These are phyloP conservation scores for Phialophora tarda DNA, from an alignment of 2,329 filamentous ascomycete species.

Conservation along the genomic window DNA sequence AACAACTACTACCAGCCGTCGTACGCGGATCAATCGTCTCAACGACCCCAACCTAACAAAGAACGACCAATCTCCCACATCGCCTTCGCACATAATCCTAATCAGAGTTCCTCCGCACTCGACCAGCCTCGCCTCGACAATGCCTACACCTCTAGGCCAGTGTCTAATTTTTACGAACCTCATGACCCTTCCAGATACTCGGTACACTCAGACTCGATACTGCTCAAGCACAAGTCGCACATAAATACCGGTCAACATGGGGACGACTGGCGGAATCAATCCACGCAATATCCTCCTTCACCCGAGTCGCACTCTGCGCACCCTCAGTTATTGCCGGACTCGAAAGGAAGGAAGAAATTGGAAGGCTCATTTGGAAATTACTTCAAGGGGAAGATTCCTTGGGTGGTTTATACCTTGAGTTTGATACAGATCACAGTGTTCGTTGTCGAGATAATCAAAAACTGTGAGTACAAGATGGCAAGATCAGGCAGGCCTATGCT, in stretches of 20 bases:
- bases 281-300: constrained; percentile 55
- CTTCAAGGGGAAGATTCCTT: constrained; percentile 68
- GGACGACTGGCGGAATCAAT: constrained; percentile 42
- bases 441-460: constrained; percentile 83
- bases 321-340: constrained; percentile 34
- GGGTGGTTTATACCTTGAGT: constrained; percentile 82
- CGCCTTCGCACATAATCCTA: constrained; percentile 26
- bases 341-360: constrained; percentile 38
- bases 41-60: constrained; percentile 19
- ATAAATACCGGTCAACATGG: constrained; percentile 28
- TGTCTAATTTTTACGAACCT: constrained; percentile 24
- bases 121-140: constrained; percentile 35
- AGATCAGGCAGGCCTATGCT: constrained; percentile 5
- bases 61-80: constrained; percentile 23
- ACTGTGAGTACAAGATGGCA: constrained; percentile 62
- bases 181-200: constrained; percentile 24
- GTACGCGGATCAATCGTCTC: constrained; percentile 27
- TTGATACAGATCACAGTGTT: constrained; percentile 81
- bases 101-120: constrained; percentile 40
- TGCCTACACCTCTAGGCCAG: constrained; percentile 16
- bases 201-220: constrained; percentile 31
- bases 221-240: constrained; percentile 31
- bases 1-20: constrained; percentile 68
- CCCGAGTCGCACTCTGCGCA: constrained; percentile 58
- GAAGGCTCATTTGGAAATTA: constrained; percentile 63